These are phyloP conservation scores for Talaromyces verruculosus DNA, from an alignment of 2,329 filamentous ascomycete genomes.

Conservation along the genomic window DNA sequence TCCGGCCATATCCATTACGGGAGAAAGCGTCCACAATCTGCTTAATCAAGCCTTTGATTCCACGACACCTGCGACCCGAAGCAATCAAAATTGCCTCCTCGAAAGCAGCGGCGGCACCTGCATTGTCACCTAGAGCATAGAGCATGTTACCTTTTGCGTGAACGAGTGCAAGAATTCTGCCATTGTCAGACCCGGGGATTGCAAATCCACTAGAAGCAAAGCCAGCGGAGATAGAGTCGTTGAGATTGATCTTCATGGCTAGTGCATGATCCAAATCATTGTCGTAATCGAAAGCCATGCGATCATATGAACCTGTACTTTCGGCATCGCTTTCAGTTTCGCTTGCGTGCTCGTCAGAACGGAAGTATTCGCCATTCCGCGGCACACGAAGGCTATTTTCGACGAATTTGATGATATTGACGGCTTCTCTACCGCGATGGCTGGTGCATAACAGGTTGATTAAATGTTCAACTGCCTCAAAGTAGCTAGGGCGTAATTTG, in stretches of 20 bases:
- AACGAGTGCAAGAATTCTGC: slow-evolving; percentile 85
- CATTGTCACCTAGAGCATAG: slow-evolving; percentile 81
- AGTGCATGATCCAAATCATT: slow-evolving; percentile 37
- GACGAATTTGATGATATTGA: slow-evolving; percentile 81
- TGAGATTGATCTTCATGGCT: slow-evolving; percentile 29
- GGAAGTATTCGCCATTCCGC: slow-evolving; percentile 49
- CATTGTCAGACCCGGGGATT: slow-evolving; percentile 83
- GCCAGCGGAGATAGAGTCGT: slow-evolving; percentile 44
- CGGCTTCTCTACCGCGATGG: slow-evolving; percentile 78
- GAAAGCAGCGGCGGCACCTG: slow-evolving; percentile 79
- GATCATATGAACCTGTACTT: slow-evolving; percentile 58
- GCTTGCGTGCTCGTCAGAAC: slow-evolving; percentile 55
- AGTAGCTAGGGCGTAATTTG: slow-evolving; percentile 77
- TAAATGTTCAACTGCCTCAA: slow-evolving; percentile 93
- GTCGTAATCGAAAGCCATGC: slow-evolving; percentile 58
- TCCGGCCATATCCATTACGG: slow-evolving; percentile 36
- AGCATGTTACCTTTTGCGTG: slow-evolving; percentile 99
- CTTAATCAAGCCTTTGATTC: slow-evolving; percentile 75
- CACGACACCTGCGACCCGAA: slow-evolving; percentile 66
- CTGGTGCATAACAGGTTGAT: slow-evolving; percentile 81
- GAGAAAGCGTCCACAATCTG: slow-evolving; percentile 70
- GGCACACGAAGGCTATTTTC: slow-evolving; percentile 67
- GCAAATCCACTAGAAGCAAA: slow-evolving; percentile 81
- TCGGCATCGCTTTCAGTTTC: slow-evolving; percentile 60
- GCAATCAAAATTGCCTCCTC: slow-evolving; percentile 93